phyloP scores from a whole-genome alignment of 108 stramenopile species.

The Aurantiochytrium sp. region DNA sequence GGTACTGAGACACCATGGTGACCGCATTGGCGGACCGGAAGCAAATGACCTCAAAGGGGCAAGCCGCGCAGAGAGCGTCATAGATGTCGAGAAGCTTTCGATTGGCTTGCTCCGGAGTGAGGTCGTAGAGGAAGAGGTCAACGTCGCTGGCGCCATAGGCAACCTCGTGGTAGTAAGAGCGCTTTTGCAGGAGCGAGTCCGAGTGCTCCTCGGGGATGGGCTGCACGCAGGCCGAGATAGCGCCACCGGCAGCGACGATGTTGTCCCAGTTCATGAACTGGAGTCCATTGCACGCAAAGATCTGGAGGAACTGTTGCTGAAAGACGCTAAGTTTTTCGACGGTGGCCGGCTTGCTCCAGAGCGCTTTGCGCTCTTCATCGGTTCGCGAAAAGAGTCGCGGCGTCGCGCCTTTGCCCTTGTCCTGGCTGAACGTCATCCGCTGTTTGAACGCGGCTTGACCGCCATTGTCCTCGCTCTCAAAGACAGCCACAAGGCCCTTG shows the following conservation, averaged over 20 bases:
- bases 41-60: constrained; percentile 30
- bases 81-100: constrained; percentile 36
- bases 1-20: constrained; percentile 43
- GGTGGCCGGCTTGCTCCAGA: background rate
- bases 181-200: background rate
- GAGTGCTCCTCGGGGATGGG: constrained; percentile 23
- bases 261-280: constrained; percentile 41
- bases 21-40: constrained; percentile 36
- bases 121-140: constrained; percentile 40
- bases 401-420: background rate
- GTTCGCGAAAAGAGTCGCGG: background rate
- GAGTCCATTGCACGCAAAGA: constrained; percentile 24
- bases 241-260: constrained; percentile 40
- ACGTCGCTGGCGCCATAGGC: constrained; percentile 32
- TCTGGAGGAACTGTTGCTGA: background rate
- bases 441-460: background rate
- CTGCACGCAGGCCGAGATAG: constrained; percentile 35
- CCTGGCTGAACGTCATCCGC: background rate
- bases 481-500: background rate
- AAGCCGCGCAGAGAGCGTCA: constrained; percentile 39
- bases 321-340: background rate
- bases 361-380: background rate
- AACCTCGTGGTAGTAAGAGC: constrained; percentile 24
- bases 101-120: constrained; percentile 32
- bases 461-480: background rate